Conservation (phyloP, 306 rosid genomes). For the Canavalia gladiata region DNA sequence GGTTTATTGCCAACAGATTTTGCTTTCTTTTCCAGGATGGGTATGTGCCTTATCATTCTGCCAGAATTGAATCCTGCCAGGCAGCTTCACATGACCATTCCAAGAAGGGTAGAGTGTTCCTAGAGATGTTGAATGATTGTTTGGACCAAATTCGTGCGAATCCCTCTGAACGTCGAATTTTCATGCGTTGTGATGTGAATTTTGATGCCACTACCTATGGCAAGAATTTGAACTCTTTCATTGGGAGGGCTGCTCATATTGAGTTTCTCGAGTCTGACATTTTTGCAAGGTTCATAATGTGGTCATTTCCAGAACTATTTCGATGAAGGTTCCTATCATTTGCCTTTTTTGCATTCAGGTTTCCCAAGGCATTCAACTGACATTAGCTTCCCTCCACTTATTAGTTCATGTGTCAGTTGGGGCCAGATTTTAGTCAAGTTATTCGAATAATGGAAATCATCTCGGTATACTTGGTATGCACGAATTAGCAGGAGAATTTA, state of each 20-base stretch:
- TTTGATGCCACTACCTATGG: constrained; percentile 86
- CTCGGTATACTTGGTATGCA: constrained; percentile 22
- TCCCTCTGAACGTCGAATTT: constrained; percentile 66
- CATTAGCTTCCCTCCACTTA: neutral
- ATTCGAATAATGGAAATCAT: neutral
- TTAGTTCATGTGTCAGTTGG: constrained; percentile 12
- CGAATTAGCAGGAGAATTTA: constrained; percentile 18
- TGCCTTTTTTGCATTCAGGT: constrained; percentile 33
- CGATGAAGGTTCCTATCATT: constrained; percentile 47
- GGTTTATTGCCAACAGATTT: constrained; percentile 42
- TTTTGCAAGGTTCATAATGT: constrained; percentile 84
- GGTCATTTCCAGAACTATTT: constrained; percentile 91
- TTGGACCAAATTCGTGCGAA: constrained; percentile 86
- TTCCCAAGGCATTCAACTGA: neutral
- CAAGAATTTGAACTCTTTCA: constrained; percentile 87
- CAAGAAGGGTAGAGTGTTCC: constrained; percentile 72
- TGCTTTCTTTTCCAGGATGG: constrained; percentile 71
- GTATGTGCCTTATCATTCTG: constrained; percentile 95
- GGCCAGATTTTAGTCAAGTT: neutral
- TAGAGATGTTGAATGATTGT: constrained; percentile 87
- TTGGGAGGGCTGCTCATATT: constrained; percentile 93
- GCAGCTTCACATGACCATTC: constrained; percentile 84
- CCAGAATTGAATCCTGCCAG: constrained; percentile 87
- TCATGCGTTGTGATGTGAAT: constrained; percentile 89
- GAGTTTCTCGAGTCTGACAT: constrained; percentile 89